A percentile compares a stretch with the other conserved stretches of the same genome.
These are phyloP conservation scores for Hebeloma cylindrosporum DNA, from an alignment of 768 basidiomycete genomes.

Conservation along the genomic window DNA sequence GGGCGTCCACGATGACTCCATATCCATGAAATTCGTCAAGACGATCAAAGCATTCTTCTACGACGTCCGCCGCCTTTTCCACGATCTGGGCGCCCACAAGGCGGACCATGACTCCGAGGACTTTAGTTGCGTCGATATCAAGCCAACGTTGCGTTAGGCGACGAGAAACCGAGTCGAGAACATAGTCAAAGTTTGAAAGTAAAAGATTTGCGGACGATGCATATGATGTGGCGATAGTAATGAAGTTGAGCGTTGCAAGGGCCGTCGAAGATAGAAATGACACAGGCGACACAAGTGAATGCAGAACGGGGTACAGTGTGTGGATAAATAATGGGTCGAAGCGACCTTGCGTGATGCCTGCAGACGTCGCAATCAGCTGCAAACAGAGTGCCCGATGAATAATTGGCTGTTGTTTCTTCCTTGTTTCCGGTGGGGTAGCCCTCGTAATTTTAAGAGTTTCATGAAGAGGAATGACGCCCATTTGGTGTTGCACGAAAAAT, in stretches of 20 bases:
- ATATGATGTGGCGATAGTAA: constrained; percentile 77
- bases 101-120: constrained; percentile 80
- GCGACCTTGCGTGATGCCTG: constrained; percentile 69
- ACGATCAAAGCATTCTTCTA: constrained; percentile 96
- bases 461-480: constrained; percentile 63
- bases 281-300: constrained; percentile 74
- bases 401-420: constrained; percentile 46
- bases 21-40: constrained; percentile 97
- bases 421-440: constrained; percentile 26
- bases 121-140: constrained; percentile 86
- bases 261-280: constrained; percentile 75
- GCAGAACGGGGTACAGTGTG: constrained; percentile 82
- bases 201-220: constrained; percentile 89
- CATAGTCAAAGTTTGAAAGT: constrained; percentile 95
- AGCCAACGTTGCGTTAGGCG: constrained; percentile 79
- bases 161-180: constrained; percentile 86
- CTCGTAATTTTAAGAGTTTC: constrained; percentile 55
- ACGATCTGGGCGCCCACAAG: constrained; percentile 88
- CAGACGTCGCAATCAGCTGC: constrained; percentile 68
- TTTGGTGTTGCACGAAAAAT: constrained; percentile 55
- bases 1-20: constrained; percentile 77
- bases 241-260: constrained; percentile 64
- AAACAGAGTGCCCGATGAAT: constrained; percentile 73
- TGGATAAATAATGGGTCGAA: constrained; percentile 77
- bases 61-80: constrained; percentile 86